phyloP scores from a whole-genome alignment of 768 basidiomycete genomes.

The Trametes sanguinea region DNA sequence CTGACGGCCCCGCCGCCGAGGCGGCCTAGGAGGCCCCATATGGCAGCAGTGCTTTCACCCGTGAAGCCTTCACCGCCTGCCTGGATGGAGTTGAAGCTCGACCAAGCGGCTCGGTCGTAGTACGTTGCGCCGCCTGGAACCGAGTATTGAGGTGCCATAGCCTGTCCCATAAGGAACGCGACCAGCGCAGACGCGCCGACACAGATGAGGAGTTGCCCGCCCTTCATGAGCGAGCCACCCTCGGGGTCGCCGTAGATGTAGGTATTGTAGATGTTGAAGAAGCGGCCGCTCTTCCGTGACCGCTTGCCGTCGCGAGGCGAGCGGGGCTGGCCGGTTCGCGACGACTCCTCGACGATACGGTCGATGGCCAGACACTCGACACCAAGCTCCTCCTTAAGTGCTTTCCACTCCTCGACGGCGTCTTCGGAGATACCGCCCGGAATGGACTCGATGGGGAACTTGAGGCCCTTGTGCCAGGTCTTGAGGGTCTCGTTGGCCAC shows the following conservation, averaged over 20 bases:
- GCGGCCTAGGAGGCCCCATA: slow-evolving; percentile 72
- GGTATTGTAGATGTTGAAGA: slow-evolving; percentile 89
- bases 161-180: slow-evolving; percentile 61
- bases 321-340: slow-evolving; percentile 36
- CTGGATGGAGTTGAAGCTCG: slow-evolving; percentile 73
- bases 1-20: slow-evolving; percentile 76
- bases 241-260: slow-evolving; percentile 51
- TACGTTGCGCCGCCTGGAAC: slow-evolving; percentile 70
- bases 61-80: slow-evolving; percentile 70
- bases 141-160: slow-evolving; percentile 54
- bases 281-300: slow-evolving; percentile 42
- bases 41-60: slow-evolving; percentile 54
- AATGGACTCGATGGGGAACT: slow-evolving; percentile 45
- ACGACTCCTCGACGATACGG: slow-evolving; percentile 56
- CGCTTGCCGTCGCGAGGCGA: slow-evolving; percentile 25
- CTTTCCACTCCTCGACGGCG: slow-evolving; percentile 73
- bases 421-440: slow-evolving; percentile 65
- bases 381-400: slow-evolving; percentile 77
- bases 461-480: slow-evolving; percentile 69
- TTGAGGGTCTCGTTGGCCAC: slow-evolving; percentile 60
- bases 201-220: slow-evolving; percentile 54
- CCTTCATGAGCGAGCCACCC: slow-evolving; percentile 34
- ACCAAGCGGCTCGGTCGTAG: slow-evolving; percentile 80
- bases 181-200: slow-evolving; percentile 64
- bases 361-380: slow-evolving; percentile 78